These are phyloP conservation scores for Cucumis melo DNA, from an alignment of 306 rosid species.

Conservation along the genomic window DNA sequence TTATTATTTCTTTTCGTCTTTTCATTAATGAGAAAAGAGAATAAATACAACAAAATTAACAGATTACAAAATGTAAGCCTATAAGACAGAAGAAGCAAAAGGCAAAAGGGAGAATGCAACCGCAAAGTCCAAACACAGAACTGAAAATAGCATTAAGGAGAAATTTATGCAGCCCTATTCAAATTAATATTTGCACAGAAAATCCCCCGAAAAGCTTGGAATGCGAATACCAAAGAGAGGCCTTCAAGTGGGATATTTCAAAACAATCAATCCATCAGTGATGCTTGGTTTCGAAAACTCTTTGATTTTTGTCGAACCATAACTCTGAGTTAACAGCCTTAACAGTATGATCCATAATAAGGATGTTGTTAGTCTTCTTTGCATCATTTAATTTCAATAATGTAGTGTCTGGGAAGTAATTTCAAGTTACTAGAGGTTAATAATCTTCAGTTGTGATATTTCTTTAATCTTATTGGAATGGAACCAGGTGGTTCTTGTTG, in stretches of 20 bases:
- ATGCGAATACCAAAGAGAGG: not conserved
- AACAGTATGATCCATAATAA: not conserved
- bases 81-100: too few relatives aligned
- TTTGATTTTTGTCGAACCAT: not conserved
- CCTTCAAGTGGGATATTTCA: not conserved
- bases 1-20: too few relatives aligned
- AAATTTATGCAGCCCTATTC: not conserved
- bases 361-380: not conserved
- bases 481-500: conserved; percentile 40
- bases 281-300: not conserved
- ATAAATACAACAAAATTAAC: too few relatives aligned
- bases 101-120: too few relatives aligned
- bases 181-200: not conserved
- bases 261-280: not conserved
- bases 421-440: not conserved
- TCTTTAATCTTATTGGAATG: conserved; percentile 4
- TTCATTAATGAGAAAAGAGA: too few relatives aligned
- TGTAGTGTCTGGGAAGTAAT: not conserved
- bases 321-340: not conserved
- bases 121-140: too few relatives aligned
- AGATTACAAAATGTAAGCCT: too few relatives aligned
- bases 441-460: not conserved
- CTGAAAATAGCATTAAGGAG: too few relatives aligned
- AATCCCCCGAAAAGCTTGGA: not conserved
- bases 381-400: not conserved